Base-by-base conservation (phyloP, 2,329 filamentous ascomycete species). In the Colletotrichum sp. region DNA sequence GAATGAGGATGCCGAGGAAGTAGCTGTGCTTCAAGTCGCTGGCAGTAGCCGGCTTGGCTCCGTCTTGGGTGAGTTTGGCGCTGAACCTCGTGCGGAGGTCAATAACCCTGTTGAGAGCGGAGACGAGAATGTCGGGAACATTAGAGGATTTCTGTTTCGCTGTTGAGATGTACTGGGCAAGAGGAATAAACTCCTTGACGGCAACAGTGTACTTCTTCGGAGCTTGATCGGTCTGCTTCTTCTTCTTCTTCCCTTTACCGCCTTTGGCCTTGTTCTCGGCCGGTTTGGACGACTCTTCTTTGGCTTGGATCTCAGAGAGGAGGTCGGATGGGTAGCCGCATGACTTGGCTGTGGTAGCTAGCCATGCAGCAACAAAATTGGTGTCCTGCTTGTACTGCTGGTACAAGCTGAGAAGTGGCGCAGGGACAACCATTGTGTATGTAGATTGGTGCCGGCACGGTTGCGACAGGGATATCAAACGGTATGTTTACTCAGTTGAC, bases 91-190 rank as follows among this genome's bases (percentile, higher is more conserved):
- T 76, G 15, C 86, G 82, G 3, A 81, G 67, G 8, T 72, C n/a
- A 36, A 88, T 88, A 15, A 85, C 80, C 2, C 84, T 81, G 34
- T 84, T 77, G 4, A 88, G 76, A 0, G 84, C 83, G 6, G 69
- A 69, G 2, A 75, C 69, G 39, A 88, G 80, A 6, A 78, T 75
- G 1, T 22, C 25, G 0, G 86, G 83, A 0, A 87, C 78, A 1
- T 78, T 60, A 2, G 83, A 43, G 18, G 39, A 43, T 43, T 43
- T 55, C 61, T 82, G 80, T 7, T 69, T 69, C 3, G 70, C 70
- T 3, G 56, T 71, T 9, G 80, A 81, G 36, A 88, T 83, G 74
- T 81, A 85, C 58, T 85, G 78, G n/a, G 86, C 86, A 8, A 88
- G 76, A 1, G 79, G 79, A 1, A 85, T 75, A 52, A 86, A 87